These are phyloP conservation scores for Sanghuangporus weigelae DNA, from an alignment of 1,284 basidiomycete genomes.

Conservation along the genomic window DNA sequence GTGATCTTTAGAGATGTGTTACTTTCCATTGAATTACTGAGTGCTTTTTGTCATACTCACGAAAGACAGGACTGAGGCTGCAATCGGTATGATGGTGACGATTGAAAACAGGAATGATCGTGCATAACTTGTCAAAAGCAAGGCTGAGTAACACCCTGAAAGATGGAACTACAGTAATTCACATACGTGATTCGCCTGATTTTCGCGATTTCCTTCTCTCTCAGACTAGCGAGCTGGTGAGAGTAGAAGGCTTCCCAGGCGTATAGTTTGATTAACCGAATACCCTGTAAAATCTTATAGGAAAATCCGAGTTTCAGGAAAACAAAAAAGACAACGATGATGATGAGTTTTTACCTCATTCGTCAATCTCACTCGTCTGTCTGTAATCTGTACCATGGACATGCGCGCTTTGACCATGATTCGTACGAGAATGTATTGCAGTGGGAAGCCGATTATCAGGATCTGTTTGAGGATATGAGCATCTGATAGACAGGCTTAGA, in stretches of 20 bases:
- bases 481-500: background rate
- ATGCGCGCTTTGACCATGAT: conserved; percentile 60
- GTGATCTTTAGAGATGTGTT: conserved; percentile 36
- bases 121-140: conserved; percentile 34
- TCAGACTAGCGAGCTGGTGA: conserved; percentile 43
- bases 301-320: background rate
- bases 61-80: conserved; percentile 72
- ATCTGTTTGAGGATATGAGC: conserved; percentile 29
- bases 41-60: conserved; percentile 30
- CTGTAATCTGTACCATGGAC: conserved; percentile 68
- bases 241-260: conserved; percentile 63
- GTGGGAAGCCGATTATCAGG: conserved; percentile 53
- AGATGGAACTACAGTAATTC: background rate
- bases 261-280: conserved; percentile 56
- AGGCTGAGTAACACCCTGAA: background rate
- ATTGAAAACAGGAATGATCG: conserved; percentile 53
- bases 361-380: conserved; percentile 61
- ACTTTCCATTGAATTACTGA: background rate
- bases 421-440: conserved; percentile 58
- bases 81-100: conserved; percentile 56
- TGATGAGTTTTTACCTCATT: conserved; percentile 42
- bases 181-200: conserved; percentile 47
- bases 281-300: conserved; percentile 52
- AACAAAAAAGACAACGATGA: background rate
- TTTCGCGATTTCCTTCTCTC: conserved; percentile 47